These are phyloP conservation scores for Bacidia rubella DNA, from an alignment of 495 filamentous ascomycete species.

Conservation along the genomic window DNA sequence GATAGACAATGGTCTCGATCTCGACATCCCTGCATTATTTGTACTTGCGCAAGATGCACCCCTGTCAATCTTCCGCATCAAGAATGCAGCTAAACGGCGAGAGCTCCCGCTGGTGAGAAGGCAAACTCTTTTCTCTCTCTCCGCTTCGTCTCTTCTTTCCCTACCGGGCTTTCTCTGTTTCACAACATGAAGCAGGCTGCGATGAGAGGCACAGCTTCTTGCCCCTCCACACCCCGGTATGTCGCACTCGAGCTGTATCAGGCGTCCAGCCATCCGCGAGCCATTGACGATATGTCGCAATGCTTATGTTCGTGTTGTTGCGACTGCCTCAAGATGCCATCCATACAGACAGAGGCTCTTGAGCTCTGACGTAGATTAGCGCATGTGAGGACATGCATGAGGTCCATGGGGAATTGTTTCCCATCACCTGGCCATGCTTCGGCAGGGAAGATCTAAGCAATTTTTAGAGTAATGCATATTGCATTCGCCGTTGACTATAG, in stretches of 20 bases:
- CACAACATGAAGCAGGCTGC: neutral
- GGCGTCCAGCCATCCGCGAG: neutral
- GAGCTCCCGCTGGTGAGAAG: neutral
- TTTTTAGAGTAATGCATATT: neutral
- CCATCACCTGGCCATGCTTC: neutral
- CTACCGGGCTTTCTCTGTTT: neutral
- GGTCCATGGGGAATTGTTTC: neutral
- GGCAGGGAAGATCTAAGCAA: neutral
- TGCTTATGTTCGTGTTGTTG: neutral
- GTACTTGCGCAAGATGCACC: neutral
- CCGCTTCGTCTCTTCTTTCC: neutral
- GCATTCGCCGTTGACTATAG: neutral
- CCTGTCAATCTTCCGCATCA: slow-evolving; percentile 2
- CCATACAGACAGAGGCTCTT: neutral
- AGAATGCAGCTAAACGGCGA: neutral
- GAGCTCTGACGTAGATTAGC: neutral
- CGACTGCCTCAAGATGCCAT: no score
- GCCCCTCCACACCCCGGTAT: neutral
- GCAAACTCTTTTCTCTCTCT: neutral
- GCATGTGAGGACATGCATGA: neutral
- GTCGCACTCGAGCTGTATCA: neutral
- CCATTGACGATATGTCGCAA: neutral
- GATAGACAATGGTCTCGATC: neutral
- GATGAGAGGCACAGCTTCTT: neutral
- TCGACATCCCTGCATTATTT: neutral